Percentiles rank a stretch among this genome's conserved stretches.
phyloP scores from a whole-genome alignment of 495 filamentous ascomycete species.

The Filosporella fistucella region DNA sequence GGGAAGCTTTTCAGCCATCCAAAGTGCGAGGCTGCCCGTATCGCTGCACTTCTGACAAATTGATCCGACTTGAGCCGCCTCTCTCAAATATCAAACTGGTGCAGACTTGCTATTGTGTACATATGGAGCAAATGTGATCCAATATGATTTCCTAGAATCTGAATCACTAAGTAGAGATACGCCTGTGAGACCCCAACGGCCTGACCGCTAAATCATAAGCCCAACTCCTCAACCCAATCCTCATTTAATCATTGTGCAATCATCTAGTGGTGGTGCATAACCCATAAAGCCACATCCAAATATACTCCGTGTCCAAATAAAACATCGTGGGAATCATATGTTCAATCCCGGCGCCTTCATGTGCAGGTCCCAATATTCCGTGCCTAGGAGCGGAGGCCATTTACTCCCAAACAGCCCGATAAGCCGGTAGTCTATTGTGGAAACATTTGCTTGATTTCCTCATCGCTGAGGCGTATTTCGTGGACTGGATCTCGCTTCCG shows the following conservation, averaged over 20 bases:
- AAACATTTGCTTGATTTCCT: constrained; percentile 53
- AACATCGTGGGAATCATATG: constrained; percentile 24
- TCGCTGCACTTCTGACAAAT: no score
- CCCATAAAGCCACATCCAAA: constrained; percentile 7
- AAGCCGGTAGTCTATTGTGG: constrained; percentile 34
- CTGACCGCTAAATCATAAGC: constrained; percentile 1
- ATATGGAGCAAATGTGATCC: no score
- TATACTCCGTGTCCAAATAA: constrained; percentile 19
- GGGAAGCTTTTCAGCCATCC: no score
- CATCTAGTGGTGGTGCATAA: constrained; percentile 19
- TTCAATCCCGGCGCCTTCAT: constrained; percentile 19
- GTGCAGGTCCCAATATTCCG: constrained; percentile 13
- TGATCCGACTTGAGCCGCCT: no score
- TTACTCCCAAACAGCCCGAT: constrained; percentile 16
- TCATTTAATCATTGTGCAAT: constrained; percentile 9
- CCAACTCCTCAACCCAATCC: constrained; percentile 14
- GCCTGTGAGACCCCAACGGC: neutral
- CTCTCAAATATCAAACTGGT: no score
- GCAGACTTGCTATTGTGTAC: no score
- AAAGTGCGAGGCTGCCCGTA: no score
- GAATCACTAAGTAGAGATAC: constrained; percentile 11
- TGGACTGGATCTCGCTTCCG: constrained; percentile 61
- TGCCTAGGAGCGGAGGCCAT: constrained; percentile 7
- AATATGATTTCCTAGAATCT: no score
- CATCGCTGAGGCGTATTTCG: constrained; percentile 63